Evolutionary conservation across 352 stramenopile species (phyloP).

Genomic region (Hyaloperonospora brassicae): DNA sequence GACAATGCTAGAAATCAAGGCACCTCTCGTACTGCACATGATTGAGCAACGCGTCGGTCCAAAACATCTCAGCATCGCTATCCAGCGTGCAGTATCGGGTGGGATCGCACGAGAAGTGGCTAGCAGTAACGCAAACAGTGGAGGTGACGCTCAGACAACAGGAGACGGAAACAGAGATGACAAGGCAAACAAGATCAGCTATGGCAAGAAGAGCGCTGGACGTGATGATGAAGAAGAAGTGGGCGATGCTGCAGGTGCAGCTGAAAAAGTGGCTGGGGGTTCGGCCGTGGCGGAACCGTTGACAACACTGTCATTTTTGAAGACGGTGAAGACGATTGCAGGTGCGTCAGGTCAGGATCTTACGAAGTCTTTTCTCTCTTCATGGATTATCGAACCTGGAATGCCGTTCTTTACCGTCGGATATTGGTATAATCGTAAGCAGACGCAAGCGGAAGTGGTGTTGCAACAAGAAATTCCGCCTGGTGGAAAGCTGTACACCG

Average conservation of each 20-base stretch:
- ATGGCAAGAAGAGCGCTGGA: slow-evolving; percentile 21
- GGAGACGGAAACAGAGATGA: slow-evolving; percentile 38
- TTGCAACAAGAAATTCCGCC: slow-evolving; percentile 76
- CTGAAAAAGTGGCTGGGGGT: slow-evolving; percentile 17
- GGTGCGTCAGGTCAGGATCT: slow-evolving; percentile 66
- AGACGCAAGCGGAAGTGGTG: slow-evolving; percentile 79
- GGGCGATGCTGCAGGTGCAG: slow-evolving; percentile 17
- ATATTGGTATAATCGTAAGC: slow-evolving; percentile 86
- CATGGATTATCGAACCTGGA: slow-evolving; percentile 72
- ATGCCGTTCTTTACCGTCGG: slow-evolving; percentile 84
- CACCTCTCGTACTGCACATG: slow-evolving; percentile 79
- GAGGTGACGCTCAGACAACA: slow-evolving; percentile 23
- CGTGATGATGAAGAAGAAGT: slow-evolving; percentile 35
- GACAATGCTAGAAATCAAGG: slow-evolving; percentile 75
- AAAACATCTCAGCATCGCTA: slow-evolving; percentile 65
- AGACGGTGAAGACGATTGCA: slow-evolving; percentile 75
- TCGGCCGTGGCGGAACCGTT: slow-evolving; percentile 39
- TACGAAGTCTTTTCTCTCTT: slow-evolving; percentile 71
- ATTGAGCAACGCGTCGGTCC: slow-evolving; percentile 74
- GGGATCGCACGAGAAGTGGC: slow-evolving; percentile 15
- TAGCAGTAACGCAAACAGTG: slow-evolving; percentile 19
- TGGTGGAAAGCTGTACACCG: slow-evolving; percentile 71
- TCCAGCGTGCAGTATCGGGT: slow-evolving; percentile 69
- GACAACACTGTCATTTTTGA: slow-evolving; percentile 70
- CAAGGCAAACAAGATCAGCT: slow-evolving; percentile 13